These are phyloP conservation scores for Phytophthora hybrid DNA, from an alignment of 352 stramenopile species.

Conservation along the genomic window DNA sequence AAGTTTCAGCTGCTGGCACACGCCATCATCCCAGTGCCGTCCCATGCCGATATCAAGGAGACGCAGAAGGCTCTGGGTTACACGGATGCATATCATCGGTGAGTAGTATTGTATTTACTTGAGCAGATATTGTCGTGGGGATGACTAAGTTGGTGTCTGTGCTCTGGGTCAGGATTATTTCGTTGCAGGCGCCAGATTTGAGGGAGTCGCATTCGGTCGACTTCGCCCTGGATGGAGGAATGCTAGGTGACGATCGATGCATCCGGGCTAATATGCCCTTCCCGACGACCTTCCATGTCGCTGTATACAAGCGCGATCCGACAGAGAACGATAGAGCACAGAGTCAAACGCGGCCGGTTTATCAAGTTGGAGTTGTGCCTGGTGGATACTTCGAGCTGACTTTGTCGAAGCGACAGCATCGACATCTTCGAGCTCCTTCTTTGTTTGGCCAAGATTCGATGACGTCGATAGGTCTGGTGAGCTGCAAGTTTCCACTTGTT, in stretches of 20 bases:
- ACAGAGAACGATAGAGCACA: constrained; percentile 25
- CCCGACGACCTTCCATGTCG: constrained; percentile 61
- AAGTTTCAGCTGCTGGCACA: constrained; percentile 81
- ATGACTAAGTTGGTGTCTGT: not conserved
- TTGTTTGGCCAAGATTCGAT: constrained; percentile 44
- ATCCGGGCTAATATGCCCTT: constrained; percentile 80
- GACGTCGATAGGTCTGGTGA: constrained; percentile 72
- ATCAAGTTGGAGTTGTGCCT: constrained; percentile 58
- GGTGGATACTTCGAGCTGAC: constrained; percentile 85
- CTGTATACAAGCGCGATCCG: constrained; percentile 50
- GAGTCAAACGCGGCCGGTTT: constrained; percentile 29
- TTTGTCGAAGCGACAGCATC: constrained; percentile 45
- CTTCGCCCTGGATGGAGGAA: constrained; percentile 61
- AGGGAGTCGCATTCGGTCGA: constrained; percentile 41
- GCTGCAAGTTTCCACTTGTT: constrained; percentile 60
- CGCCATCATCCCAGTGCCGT: constrained; percentile 67
- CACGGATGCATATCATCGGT: constrained; percentile 60
- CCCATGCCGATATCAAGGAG: constrained; percentile 60
- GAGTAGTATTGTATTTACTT: constrained; percentile 18
- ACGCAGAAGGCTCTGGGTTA: constrained; percentile 54
- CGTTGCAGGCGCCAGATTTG: constrained; percentile 30
- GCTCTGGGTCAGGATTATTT: constrained; percentile 41
- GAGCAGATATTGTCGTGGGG: not conserved
- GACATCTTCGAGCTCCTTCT: constrained; percentile 15
- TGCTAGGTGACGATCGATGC: constrained; percentile 68